These are phyloP conservation scores for Phyllosticta capitalensis DNA, from an alignment of 2,329 filamentous ascomycete genomes.

Conservation along the genomic window DNA sequence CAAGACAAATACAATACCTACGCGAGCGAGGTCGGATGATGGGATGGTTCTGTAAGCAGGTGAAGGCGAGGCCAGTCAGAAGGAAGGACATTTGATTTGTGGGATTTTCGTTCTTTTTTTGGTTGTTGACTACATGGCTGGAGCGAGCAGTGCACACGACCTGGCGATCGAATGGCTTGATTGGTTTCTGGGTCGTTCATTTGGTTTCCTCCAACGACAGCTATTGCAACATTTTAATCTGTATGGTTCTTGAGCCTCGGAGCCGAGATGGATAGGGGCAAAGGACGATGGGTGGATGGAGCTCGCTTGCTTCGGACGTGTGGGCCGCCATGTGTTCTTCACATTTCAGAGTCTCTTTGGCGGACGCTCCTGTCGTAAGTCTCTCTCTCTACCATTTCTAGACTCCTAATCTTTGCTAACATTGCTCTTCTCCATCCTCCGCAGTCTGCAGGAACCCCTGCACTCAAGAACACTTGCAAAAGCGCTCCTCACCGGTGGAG, in stretches of 20 bases:
- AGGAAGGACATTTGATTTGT: not conserved
- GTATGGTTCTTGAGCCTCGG: not conserved
- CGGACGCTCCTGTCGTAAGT: not conserved
- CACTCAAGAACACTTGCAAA: not conserved
- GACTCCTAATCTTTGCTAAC: too few relatives aligned
- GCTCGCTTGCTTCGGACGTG: not conserved
- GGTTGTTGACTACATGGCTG: not conserved
- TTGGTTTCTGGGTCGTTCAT: not conserved
- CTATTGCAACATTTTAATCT: too few relatives aligned
- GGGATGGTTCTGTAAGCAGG: not conserved
- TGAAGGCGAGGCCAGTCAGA: not conserved
- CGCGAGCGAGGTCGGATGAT: not conserved
- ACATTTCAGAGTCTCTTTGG: not conserved
- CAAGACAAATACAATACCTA: too few relatives aligned
- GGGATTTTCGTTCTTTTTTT: not conserved
- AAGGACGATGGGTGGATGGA: not conserved
- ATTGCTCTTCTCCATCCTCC: not conserved
- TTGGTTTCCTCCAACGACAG: not conserved
- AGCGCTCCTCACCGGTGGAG: constrained; percentile 3
- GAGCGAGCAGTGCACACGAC: not conserved
- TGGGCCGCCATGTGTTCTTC: not conserved
- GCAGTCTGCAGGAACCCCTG: too few relatives aligned
- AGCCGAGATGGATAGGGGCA: not conserved
- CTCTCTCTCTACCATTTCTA: too few relatives aligned
- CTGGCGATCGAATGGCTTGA: not conserved